Evolutionary conservation across 768 basidiomycete genomes (phyloP), one percentile per base, ranked within the genome.

Genomic region (Xerocomellus intermedius): DNA sequence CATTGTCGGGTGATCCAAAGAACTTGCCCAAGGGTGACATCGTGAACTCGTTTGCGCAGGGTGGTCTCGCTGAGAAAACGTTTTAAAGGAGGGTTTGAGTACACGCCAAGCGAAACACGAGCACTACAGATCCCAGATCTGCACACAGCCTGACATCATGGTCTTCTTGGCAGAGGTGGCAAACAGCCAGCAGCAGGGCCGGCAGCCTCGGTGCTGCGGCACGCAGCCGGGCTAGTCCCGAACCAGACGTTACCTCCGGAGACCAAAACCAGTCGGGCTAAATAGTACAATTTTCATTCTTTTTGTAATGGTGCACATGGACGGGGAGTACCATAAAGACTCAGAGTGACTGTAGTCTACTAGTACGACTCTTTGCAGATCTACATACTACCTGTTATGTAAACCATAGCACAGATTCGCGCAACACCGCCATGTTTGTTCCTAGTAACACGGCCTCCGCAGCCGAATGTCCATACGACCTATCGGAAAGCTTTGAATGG

Each of bases 401-500:
- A 36, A 16, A 14, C 16, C 35, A 35, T 14, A 43, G 26, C 12
- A 37, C 43, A 30, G 41, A 38, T 32, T 8, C 19, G 28, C 9
- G 30, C 30, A 9, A 28, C 41, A 21, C 45, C 32, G 24, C 45
- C 19, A 48, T 33, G 13, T 6, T 6, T 9, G 13, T 33, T 6
- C 26, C 26, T 8, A 28, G 26, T 28, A 13, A 6, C 37, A 72
- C 69, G 69, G 19, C 53, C 19, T 58, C 67, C 48, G 48, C 59
- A 50, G 32, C 52, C 41, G 58, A 56, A 35, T 51, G 26, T 16
- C 19, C 50, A 13, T 52, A 61, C 38, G 33, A 42, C 41, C 55
- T 56, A 17, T 64, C 59, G n/a, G 59, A 56, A 51, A 58, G 57
- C 37, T 80, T 81, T 55, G 72, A 78, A 58, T 85, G 82, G 84